These are phyloP conservation scores for Saksenaea oblongispora DNA, from an alignment of 371 early-diverging fungal genomes.

Conservation along the genomic window DNA sequence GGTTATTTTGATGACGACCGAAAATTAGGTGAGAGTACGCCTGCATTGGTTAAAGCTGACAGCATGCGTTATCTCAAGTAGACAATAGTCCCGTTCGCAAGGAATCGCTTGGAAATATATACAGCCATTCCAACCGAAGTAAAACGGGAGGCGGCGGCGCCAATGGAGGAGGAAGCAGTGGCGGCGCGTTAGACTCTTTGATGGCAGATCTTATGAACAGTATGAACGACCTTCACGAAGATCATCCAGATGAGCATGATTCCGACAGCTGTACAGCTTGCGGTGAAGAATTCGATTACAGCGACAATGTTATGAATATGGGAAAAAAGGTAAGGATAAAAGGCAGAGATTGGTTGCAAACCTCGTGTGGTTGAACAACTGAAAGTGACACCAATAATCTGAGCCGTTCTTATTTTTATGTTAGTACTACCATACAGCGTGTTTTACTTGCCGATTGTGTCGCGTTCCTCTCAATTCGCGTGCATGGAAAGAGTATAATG, in stretches of 20 bases:
- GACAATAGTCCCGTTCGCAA: background rate
- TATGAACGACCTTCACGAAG: conserved; percentile 35
- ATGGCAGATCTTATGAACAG: conserved; percentile 64
- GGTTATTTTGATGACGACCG: conserved; percentile 3
- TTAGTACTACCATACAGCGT: conserved; percentile 45
- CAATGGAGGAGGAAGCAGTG: conserved; percentile 3
- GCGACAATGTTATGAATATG: conserved; percentile 40
- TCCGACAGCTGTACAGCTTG: conserved; percentile 20
- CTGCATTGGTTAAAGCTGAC: background rate
- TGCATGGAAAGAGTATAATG: conserved; percentile 47
- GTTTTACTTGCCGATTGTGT: conserved; percentile 72
- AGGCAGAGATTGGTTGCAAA: conserved; percentile 5
- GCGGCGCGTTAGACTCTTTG: conserved; percentile 50
- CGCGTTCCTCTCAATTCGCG: conserved; percentile 56
- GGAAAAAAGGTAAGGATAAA: conserved; percentile 33
- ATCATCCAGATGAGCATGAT: background rate
- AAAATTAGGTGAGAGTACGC: background rate
- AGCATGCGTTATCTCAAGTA: background rate
- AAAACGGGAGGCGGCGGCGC: background rate
- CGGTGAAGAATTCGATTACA: conserved; percentile 44
- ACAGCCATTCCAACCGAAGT: background rate
- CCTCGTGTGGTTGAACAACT: conserved; percentile 7
- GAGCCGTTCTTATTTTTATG: conserved; percentile 8
- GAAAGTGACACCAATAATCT: conserved; percentile 4
- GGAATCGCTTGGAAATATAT: background rate